Conservation (phyloP, 306 rosid species). For the Lablab purpureus region DNA sequence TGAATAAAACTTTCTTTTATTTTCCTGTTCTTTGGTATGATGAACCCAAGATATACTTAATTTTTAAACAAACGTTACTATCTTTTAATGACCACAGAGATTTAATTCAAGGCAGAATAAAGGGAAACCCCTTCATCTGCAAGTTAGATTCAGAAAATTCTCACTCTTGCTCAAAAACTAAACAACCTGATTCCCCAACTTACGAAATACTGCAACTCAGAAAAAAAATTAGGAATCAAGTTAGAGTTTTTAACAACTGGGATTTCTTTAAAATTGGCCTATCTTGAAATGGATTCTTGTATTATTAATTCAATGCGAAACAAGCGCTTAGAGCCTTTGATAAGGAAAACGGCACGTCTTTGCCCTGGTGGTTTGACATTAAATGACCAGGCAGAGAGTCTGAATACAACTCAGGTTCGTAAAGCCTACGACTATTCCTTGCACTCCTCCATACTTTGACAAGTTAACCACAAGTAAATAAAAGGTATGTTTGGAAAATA, state of each 20-base stretch:
- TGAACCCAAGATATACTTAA: background rate
- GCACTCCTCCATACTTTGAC: background rate
- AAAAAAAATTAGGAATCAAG: background rate
- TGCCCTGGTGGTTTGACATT: background rate
- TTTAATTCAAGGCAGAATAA: background rate
- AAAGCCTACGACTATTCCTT: no score
- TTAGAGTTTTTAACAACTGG: background rate
- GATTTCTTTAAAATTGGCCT: background rate
- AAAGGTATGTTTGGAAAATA: background rate
- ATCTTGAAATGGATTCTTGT: background rate
- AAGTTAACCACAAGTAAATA: conserved; percentile 12
- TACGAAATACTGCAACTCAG: background rate
- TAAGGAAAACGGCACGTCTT: conserved; percentile 20
- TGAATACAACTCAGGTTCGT: conserved; percentile 2
- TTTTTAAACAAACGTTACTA: background rate
- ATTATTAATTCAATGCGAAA: background rate
- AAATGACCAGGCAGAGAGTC: conserved; percentile 8
- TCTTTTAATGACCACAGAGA: background rate
- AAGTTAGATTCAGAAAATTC: background rate
- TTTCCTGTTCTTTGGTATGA: background rate
- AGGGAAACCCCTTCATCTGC: background rate
- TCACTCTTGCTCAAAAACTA: background rate
- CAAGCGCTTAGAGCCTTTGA: background rate
- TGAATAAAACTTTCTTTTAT: background rate
- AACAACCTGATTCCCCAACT: background rate